These are phyloP conservation scores for Neurospora terricola DNA, from an alignment of 495 filamentous ascomycete species.

Conservation along the genomic window DNA sequence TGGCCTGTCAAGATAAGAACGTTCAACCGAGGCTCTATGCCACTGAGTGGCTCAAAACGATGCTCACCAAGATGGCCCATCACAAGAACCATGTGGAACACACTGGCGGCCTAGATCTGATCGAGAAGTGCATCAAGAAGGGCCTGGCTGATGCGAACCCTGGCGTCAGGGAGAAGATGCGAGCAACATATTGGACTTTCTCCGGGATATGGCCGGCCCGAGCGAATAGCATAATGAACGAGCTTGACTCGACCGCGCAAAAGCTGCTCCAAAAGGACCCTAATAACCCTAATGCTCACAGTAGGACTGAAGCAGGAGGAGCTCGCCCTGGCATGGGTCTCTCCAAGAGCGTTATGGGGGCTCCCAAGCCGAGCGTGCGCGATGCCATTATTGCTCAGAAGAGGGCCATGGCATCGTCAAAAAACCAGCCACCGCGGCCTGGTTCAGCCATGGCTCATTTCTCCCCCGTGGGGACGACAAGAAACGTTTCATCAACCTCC, in stretches of 20 bases:
- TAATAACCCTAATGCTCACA: constrained; percentile 63
- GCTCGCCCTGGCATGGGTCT: constrained; percentile 42
- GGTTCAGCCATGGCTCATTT: constrained; percentile 64
- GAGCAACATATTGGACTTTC: constrained; percentile 78
- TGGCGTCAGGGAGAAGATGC: constrained; percentile 71
- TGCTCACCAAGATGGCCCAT: constrained; percentile 66
- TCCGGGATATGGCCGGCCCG: constrained; percentile 62
- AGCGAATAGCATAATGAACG: constrained; percentile 65
- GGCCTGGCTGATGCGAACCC: constrained; percentile 81
- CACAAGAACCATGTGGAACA: constrained; percentile 79
- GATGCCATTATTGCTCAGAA: constrained; percentile 81
- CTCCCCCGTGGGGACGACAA: constrained; percentile 45
- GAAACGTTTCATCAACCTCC: constrained; percentile 31
- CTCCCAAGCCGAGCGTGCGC: constrained; percentile 50
- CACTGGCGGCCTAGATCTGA: constrained; percentile 63
- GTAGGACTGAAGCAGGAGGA: constrained; percentile 38
- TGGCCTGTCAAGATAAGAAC: constrained; percentile 84
- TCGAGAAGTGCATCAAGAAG: constrained; percentile 83
- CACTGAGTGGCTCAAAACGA: constrained; percentile 71
- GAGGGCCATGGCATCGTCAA: constrained; percentile 46
- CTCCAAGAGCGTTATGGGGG: constrained; percentile 44
- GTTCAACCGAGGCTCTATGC: constrained; percentile 69
- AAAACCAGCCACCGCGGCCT: constrained; percentile 55
- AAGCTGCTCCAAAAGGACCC: constrained; percentile 67
- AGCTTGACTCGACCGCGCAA: constrained; percentile 64